phyloP scores from a whole-genome alignment of 2,329 filamentous ascomycete species.

The Stagonosporopsis tanaceti region DNA sequence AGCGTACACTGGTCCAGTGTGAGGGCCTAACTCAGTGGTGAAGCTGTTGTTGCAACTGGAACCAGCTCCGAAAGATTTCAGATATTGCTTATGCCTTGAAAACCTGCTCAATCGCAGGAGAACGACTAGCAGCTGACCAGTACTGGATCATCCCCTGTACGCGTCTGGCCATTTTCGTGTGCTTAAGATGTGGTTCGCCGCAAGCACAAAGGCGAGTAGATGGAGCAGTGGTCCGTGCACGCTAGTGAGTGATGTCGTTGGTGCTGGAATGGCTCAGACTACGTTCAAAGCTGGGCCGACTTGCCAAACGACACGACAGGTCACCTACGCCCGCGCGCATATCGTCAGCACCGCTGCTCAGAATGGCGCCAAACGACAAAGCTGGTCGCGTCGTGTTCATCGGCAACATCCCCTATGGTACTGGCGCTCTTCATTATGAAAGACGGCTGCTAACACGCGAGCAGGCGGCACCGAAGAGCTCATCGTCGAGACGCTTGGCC shows the following conservation, averaged over 20 bases:
- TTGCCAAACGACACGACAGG: not conserved
- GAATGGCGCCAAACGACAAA: constrained; percentile 63
- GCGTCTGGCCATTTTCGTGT: too few relatives aligned
- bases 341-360: not conserved
- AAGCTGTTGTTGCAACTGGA: too few relatives aligned
- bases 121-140: too few relatives aligned
- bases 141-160: too few relatives aligned
- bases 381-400: constrained; percentile 83
- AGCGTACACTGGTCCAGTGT: too few relatives aligned
- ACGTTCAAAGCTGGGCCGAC: constrained; percentile 8
- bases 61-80: too few relatives aligned
- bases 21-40: too few relatives aligned
- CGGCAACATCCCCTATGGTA: constrained; percentile 85
- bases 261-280: constrained; percentile 13
- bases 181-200: too few relatives aligned
- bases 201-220: not conserved
- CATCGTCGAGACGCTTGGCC: constrained; percentile 91
- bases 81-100: too few relatives aligned
- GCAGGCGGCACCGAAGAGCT: constrained; percentile 93
- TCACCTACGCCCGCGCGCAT: not conserved
- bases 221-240: constrained; percentile 3
- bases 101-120: too few relatives aligned
- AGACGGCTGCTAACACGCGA: constrained; percentile 22
- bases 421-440: constrained; percentile 26
- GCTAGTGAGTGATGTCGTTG: constrained; percentile 13